phyloP scores from a whole-genome alignment of 305 asterid genomes.

The Stenogyne calaminthoides region DNA sequence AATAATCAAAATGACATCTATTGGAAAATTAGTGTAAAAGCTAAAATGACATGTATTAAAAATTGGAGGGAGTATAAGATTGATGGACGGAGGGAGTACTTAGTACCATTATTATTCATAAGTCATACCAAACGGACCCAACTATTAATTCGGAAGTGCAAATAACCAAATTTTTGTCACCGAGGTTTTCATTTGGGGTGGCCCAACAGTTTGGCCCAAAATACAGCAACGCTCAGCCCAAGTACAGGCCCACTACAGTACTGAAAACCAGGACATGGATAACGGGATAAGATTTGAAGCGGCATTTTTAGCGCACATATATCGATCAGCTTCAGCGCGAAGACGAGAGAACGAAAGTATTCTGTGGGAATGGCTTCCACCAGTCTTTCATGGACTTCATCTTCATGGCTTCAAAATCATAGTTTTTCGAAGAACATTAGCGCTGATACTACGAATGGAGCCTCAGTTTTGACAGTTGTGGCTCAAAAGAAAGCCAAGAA shows the following conservation, averaged over 20 bases:
- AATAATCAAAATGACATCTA: no score
- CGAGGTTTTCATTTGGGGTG: no score
- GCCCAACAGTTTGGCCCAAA: neutral
- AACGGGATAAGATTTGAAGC: constrained; percentile 34
- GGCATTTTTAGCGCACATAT: neutral
- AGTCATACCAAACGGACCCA: no score
- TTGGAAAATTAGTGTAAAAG: no score
- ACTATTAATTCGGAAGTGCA: no score
- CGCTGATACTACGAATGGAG: constrained; percentile 38
- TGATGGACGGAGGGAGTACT: no score
- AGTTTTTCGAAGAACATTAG: constrained; percentile 38
- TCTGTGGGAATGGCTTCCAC: constrained; percentile 62
- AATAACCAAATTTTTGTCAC: no score
- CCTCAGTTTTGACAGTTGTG: constrained; percentile 48
- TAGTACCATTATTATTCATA: no score
- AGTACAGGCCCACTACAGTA: neutral
- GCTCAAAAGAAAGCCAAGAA: constrained; percentile 87
- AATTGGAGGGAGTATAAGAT: no score
- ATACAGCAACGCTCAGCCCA: neutral
- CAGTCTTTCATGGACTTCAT: constrained; percentile 72
- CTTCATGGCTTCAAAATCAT: constrained; percentile 57
- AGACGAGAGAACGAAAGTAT: neutral
- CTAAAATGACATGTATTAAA: no score
- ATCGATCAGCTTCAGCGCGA: neutral
- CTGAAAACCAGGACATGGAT: constrained; percentile 7